phyloP scores from a whole-genome alignment of 331 rosid species.

The Ulmus americana region DNA sequence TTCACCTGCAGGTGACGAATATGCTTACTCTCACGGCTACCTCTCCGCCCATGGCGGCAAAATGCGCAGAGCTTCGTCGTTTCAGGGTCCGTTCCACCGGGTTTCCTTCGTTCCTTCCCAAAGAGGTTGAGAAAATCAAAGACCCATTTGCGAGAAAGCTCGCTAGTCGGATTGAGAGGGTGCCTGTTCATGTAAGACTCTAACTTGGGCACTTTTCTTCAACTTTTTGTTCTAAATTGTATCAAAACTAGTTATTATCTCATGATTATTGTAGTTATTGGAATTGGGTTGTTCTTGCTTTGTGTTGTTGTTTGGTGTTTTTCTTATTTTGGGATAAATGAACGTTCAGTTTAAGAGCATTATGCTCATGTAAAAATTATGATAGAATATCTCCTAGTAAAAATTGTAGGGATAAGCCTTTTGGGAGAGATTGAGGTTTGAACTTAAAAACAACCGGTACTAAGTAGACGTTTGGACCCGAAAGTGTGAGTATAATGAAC shows the following conservation, averaged over 20 bases:
- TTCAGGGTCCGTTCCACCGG: conserved; percentile 22
- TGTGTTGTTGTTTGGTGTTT: neutral
- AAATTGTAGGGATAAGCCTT: no score
- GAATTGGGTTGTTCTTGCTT: neutral
- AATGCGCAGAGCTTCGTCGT: conserved; percentile 9
- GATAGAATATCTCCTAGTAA: no score
- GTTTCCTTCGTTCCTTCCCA: conserved; percentile 82
- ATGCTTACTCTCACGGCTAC: conserved; percentile 34
- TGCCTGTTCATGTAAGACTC: conserved; percentile 47
- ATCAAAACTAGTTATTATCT: neutral
- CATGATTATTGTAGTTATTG: neutral
- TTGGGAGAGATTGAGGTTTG: no score
- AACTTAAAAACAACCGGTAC: no score
- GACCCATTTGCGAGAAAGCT: conserved; percentile 64
- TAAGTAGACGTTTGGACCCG: no score
- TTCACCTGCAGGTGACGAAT: conserved; percentile 14
- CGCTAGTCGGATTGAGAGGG: conserved; percentile 66
- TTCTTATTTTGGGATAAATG: neutral
- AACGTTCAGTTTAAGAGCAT: no score
- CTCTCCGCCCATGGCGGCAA: conserved; percentile 16
- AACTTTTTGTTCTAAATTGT: neutral
- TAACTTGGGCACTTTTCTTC: neutral
- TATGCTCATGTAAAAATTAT: no score
- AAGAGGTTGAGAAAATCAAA: conserved; percentile 40
- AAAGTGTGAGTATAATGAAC: no score